Evolutionary conservation across 345 rosid genomes (phyloP).

Genomic region (Arabis hirsuta): DNA sequence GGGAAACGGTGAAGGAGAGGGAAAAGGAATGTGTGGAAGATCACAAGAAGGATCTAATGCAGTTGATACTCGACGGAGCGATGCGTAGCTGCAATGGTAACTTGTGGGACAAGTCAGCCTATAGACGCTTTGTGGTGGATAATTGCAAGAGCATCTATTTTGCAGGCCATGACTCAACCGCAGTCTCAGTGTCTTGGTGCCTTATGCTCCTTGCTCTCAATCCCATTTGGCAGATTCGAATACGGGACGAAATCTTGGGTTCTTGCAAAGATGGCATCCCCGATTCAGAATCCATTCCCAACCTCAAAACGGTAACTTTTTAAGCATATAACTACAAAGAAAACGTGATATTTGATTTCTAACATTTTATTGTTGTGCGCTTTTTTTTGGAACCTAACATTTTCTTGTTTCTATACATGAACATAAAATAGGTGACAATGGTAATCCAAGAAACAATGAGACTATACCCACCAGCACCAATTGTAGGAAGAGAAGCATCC

Average conservation of each 20-base stretch:
- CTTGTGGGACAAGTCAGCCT: constrained; percentile 47
- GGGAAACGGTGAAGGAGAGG: constrained; percentile 72
- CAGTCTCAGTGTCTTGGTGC: constrained; percentile 80
- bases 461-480: constrained; percentile 68
- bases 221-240: constrained; percentile 74
- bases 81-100: constrained; percentile 35
- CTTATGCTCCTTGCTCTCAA: constrained; percentile 80
- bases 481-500: constrained; percentile 67
- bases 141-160: constrained; percentile 88
- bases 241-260: constrained; percentile 55
- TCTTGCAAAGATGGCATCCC: constrained; percentile 48
- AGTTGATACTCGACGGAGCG: constrained; percentile 68
- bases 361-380: no score
- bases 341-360: no score
- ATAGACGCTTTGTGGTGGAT: constrained; percentile 69
- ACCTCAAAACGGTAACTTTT: constrained; percentile 53
- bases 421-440: constrained; percentile 54
- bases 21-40: constrained; percentile 46
- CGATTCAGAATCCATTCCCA: constrained; percentile 55
- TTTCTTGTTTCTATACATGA: background rate
- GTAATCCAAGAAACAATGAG: constrained; percentile 71
- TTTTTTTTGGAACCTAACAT: background rate
- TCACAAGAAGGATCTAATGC: constrained; percentile 68
- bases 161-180: constrained; percentile 78
- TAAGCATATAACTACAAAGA: background rate